Base-by-base conservation (phyloP, 352 stramenopile genomes). In the Aphanomyces stellatus region DNA sequence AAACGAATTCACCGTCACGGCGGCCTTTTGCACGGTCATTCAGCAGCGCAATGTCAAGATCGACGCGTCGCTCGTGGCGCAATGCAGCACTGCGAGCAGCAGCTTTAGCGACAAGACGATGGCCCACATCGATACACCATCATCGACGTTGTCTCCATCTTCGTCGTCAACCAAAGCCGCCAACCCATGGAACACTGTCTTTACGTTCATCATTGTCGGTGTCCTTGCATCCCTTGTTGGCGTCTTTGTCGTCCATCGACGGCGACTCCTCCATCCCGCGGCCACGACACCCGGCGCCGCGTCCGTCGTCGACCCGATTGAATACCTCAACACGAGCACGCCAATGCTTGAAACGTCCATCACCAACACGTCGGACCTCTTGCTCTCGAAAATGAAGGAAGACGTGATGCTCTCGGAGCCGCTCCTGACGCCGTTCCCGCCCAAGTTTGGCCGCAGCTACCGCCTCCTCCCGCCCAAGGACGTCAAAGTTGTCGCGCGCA, bases 341-440 rank as follows among this genome's bases (percentile, higher is more conserved):
- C 25, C 33, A 10, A 64, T 46, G 31, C n/a, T 46, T 19, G 37
- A 46, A 46, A 19, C 11, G 11, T n/a, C n/a, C n/a, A n/a, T n/a
- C n/a, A n/a, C n/a, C n/a, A n/a, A n/a, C n/a, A n/a, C n/a, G n/a
- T n/a, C 13, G 13, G 37, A 46, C 8, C 30, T 57, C 5, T 17
- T 48, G 30, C 33, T 65, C 13, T 42, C 41, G 24, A 48, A 65
- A n/a, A 35, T 24, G 10, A 41, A 41, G 19, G 59, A 65, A 5
- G 59, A 65, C n/a, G 19, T 51, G 25, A 30, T 28, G 22, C 24
- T 53, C 17, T 57, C 49, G 17, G 49, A 57, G 49, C 25, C 49
- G 19, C 22, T 57, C 49, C 46, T 46, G 53, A 65, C 59, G 30
- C 59, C 59, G 33, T 65, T 65, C 24, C 59, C 34, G 8, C 34